Conservation (phyloP, 2,329 filamentous ascomycete species). For the Scorias spongiosa region DNA sequence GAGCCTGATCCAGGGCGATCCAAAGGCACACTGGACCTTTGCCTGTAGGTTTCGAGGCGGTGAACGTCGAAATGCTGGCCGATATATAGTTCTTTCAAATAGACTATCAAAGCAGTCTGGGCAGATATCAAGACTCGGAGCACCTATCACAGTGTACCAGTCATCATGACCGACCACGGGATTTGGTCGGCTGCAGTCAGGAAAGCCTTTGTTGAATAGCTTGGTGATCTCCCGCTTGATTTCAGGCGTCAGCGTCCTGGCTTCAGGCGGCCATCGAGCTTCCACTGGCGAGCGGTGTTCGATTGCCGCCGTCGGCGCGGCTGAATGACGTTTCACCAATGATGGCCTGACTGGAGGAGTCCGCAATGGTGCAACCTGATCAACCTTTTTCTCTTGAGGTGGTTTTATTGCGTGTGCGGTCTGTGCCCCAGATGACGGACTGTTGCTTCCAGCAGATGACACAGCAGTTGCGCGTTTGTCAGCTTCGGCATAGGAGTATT, state of each 20-base stretch:
- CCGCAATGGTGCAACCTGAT: slow-evolving; percentile 3
- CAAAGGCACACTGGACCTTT: slow-evolving; percentile 62
- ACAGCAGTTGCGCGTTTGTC: slow-evolving; percentile 16
- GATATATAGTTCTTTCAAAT: slow-evolving; percentile 53
- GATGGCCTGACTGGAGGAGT: slow-evolving; percentile 8
- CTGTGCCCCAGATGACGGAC: slow-evolving; percentile 20
- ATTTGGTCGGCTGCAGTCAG: slow-evolving; percentile 53
- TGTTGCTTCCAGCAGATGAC: slow-evolving; percentile 30
- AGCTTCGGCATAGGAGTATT: slow-evolving; percentile 32
- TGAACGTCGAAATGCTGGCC: slow-evolving; percentile 48
- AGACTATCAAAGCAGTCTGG: slow-evolving; percentile 61
- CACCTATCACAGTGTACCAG: slow-evolving; percentile 64
- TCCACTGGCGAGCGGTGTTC: slow-evolving; percentile 4
- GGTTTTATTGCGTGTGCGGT: slow-evolving; percentile 4
- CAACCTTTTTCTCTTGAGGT: slow-evolving; percentile 4
- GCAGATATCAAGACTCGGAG: slow-evolving; percentile 64
- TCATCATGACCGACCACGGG: slow-evolving; percentile 51
- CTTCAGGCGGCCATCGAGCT: not conserved
- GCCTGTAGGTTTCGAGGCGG: slow-evolving; percentile 41
- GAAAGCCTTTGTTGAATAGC: slow-evolving; percentile 30
- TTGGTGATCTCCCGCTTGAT: slow-evolving; percentile 31
- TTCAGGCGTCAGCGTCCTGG: slow-evolving; percentile 1
- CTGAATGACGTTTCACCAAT: slow-evolving; percentile 4
- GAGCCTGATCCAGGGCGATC: slow-evolving; percentile 66
- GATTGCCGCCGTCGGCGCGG: slow-evolving; percentile 3